Evolutionary conservation across 768 basidiomycete genomes (phyloP), one percentile per base, ranked within the genome.

Genomic region (Lactarius deliciosus): DNA sequence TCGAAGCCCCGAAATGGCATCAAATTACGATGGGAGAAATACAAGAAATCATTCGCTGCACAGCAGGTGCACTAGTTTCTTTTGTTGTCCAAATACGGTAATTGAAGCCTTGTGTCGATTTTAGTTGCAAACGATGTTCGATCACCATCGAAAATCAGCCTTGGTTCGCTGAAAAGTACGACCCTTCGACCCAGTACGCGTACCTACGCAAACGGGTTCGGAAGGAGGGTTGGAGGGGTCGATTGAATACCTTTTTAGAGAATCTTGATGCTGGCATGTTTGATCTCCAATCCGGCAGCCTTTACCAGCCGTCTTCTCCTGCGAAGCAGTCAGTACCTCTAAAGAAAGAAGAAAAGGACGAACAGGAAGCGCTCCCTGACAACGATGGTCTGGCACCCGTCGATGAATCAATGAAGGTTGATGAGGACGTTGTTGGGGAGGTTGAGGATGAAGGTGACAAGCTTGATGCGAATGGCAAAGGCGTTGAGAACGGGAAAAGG

Each of bases 151-250:
- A 78, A 89, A 90, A 74, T 93, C 92, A n/a, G n/a, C 90, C 94
- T 16, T 98, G 96, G 96, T 98, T 97, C 81, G 86, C 87, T 64
- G 96, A 98, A 82, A 92, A 93, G 77, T 98, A 98, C 80, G 92
- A 94, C 68, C 90, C 90, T 64, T 77, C 86, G 50, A 81, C 85
- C 60, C 89, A 92, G 72, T 85, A 84, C 74, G 82, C 85, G 63
- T 81, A 82, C 63, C 79, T 95, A 75, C 89, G 96, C 72, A 81
- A 81, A 69, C 84, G 94, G 71, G 86, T 94, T 69, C 85, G 91
- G 75, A 90, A 87, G 77, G 86, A 91, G 70, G 96, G 94, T 32
- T 92, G 94, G 89, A 87, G 83, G 75, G 87, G 88, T 56, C 84
- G 88, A 67, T 76, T 90, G 63, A 82, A 86, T 72, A 77, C 81